These are phyloP conservation scores for Termitomyces sp. DNA, from an alignment of 768 basidiomycete genomes.

Conservation along the genomic window DNA sequence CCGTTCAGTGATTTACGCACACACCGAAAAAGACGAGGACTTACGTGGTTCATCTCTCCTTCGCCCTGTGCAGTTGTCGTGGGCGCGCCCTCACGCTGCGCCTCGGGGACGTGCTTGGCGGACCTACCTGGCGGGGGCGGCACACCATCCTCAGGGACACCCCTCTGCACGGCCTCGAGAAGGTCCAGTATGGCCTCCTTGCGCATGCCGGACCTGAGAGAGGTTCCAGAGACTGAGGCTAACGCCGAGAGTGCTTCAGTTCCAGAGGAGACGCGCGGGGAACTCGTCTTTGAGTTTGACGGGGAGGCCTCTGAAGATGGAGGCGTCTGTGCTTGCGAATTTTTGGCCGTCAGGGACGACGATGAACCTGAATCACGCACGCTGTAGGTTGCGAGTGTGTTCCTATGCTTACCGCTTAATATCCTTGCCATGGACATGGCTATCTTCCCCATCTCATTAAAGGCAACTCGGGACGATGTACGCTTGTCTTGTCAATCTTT, in stretches of 20 bases:
- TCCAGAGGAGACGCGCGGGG: constrained; percentile 67
- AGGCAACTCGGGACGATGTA: constrained; percentile 80
- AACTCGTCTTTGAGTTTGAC: constrained; percentile 67
- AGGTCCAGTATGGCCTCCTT: constrained; percentile 59
- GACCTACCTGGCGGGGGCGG: neutral
- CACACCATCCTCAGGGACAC: constrained; percentile 33
- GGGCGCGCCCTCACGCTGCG: neutral
- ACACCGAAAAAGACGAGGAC: neutral
- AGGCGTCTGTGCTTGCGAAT: constrained; percentile 67
- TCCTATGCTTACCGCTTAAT: neutral
- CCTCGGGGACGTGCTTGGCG: neutral
- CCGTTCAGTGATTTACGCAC: neutral
- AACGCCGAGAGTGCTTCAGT: constrained; percentile 73
- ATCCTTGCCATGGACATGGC: constrained; percentile 26
- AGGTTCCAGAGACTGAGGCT: constrained; percentile 70
- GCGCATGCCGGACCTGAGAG: constrained; percentile 48
- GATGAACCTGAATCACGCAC: no score
- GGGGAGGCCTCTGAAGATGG: constrained; percentile 67
- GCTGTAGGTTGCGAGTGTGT: constrained; percentile 1
- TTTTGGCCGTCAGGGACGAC: constrained; percentile 47
- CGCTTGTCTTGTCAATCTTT: constrained; percentile 54
- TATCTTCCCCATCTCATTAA: constrained; percentile 84
- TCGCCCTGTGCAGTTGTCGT: neutral
- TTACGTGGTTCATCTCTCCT: constrained; percentile 2
- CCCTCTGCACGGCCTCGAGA: constrained; percentile 52